A percentile compares a stretch with the other conserved stretches of the same genome.
Evolutionary conservation across 2,329 filamentous ascomycete species (phyloP).

Genomic region (Aspergillus sp.): DNA sequence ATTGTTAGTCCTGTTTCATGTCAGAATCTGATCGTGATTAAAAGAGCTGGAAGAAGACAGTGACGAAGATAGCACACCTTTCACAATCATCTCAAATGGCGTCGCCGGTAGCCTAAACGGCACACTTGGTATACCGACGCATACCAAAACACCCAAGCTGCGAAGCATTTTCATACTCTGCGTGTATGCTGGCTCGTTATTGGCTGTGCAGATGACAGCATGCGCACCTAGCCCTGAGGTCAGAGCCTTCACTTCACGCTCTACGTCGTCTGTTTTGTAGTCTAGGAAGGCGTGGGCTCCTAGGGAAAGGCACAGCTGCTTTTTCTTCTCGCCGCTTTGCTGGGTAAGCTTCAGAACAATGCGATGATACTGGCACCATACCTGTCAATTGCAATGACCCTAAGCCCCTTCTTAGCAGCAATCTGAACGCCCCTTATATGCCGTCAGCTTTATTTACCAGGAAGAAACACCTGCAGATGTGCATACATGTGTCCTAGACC

Average conservation of each 20-base stretch:
- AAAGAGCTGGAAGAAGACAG: neutral
- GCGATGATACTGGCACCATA: constrained; percentile 12
- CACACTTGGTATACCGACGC: constrained; percentile 49
- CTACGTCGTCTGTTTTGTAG: constrained; percentile 40
- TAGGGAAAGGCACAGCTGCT: constrained; percentile 34
- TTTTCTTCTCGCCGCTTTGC: constrained; percentile 37
- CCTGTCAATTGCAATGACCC: constrained; percentile 43
- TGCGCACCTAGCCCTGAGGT: constrained; percentile 49
- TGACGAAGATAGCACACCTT: constrained; percentile 30
- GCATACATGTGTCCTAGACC: constrained; percentile 43
- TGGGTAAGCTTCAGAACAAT: neutral
- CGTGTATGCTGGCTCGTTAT: constrained; percentile 48
- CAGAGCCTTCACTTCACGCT: constrained; percentile 41
- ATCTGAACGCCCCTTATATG: constrained; percentile 40
- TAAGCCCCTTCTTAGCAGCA: constrained; percentile 37
- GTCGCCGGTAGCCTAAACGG: constrained; percentile 49
- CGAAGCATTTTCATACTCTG: constrained; percentile 49
- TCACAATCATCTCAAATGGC: constrained; percentile 52
- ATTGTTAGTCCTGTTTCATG: constrained; percentile 42
- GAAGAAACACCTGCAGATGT: neutral
- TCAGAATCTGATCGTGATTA: constrained; percentile 6
- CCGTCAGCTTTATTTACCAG: neutral
- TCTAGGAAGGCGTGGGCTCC: constrained; percentile 40
- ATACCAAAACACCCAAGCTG: constrained; percentile 51
- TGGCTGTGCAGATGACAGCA: constrained; percentile 50